Evolutionary conservation across 2,329 filamentous ascomycete species (phyloP).

Genomic region (Penicillium paneum): DNA sequence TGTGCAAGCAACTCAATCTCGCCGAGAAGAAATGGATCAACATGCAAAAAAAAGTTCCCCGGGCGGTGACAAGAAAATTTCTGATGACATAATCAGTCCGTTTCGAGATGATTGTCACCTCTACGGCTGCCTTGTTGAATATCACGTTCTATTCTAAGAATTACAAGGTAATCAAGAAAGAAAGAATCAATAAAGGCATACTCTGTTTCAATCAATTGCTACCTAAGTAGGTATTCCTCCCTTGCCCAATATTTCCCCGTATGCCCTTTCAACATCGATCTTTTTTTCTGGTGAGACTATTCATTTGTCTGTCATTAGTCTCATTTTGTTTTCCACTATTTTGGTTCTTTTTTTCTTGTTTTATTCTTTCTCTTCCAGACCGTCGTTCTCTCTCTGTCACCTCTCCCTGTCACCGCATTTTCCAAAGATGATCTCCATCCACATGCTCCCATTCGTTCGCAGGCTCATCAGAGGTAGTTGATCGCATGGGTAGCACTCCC

Average conservation of each 20-base stretch:
- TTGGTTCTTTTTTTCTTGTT: background rate
- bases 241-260: background rate
- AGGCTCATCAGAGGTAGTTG: background rate
- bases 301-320: background rate
- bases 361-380: background rate
- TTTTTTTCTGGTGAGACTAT: background rate
- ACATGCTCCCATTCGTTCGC: background rate
- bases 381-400: background rate
- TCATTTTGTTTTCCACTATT: background rate
- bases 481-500: background rate
- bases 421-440: background rate
- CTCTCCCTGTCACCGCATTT: background rate
- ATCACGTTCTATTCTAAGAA: background rate
- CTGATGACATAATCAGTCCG: constrained; percentile 15
- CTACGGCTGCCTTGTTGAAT: background rate
- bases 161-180: background rate
- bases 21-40: constrained; percentile 28
- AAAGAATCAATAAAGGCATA: background rate
- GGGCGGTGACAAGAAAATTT: constrained; percentile 25
- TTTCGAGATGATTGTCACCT: background rate
- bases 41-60: constrained; percentile 30
- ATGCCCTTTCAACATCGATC: background rate
- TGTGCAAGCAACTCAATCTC: constrained; percentile 12
- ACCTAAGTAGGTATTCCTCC: background rate
- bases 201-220: background rate